Conservation (phyloP, 306 rosid species). For the Gastrolobium villosum region DNA sequence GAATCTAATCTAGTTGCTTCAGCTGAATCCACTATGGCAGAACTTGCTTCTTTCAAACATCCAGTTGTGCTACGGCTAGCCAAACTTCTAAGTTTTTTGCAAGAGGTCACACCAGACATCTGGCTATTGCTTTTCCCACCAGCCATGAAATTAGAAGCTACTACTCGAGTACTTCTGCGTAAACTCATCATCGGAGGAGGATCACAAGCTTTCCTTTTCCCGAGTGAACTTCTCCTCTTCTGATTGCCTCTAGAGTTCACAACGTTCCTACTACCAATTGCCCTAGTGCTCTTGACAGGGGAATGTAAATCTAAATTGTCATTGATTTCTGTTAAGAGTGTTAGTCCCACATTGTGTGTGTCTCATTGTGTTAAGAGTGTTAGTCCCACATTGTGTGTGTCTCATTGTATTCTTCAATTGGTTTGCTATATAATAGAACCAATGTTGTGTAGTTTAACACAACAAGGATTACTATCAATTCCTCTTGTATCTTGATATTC, state of each 20-base stretch:
- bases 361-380: no score
- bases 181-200: constrained; percentile 51
- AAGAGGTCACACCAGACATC: constrained; percentile 47
- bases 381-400: no score
- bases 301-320: constrained; percentile 48
- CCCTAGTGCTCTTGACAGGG: constrained; percentile 57
- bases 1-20: constrained; percentile 46
- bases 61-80: no score
- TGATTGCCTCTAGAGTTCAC: constrained; percentile 63
- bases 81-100: constrained; percentile 57
- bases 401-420: no score
- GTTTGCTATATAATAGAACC: no score
- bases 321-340: no score
- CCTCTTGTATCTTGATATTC: no score
- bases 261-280: constrained; percentile 55
- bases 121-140: constrained; percentile 53
- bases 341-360: no score
- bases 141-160: constrained; percentile 53
- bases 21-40: constrained; percentile 28
- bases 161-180: constrained; percentile 53
- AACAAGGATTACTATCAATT: no score
- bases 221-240: constrained; percentile 77
- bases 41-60: constrained; percentile 54
- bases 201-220: constrained; percentile 69
- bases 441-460: no score